These are phyloP conservation scores for Protomyces macrosporus DNA, from an alignment of 1,139 yeast species.

Conservation along the genomic window DNA sequence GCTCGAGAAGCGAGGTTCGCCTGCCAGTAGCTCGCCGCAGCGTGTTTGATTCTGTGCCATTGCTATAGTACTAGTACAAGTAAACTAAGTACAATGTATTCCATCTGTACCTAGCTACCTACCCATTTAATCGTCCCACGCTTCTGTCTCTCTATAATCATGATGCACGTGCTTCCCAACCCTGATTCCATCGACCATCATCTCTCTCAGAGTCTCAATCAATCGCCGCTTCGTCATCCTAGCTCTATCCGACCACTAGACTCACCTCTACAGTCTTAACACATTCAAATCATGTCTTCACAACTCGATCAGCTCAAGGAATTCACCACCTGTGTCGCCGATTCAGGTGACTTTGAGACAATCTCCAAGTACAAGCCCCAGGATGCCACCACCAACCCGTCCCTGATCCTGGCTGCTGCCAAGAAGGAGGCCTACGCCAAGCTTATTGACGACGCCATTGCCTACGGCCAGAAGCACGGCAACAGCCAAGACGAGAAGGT, in stretches of 20 bases:
- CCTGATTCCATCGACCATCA: no score
- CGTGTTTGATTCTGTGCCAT: no score
- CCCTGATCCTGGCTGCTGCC: conserved; percentile 92
- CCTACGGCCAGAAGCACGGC: conserved; percentile 59
- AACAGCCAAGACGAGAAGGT: conserved; percentile 47
- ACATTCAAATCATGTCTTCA: conserved; percentile 43
- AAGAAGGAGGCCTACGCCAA: conserved; percentile 84
- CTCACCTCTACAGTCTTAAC: background rate
- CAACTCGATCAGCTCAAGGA: conserved; percentile 92
- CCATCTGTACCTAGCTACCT: no score
- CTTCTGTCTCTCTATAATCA: no score
- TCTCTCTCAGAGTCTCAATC: no score
- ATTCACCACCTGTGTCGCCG: conserved; percentile 91
- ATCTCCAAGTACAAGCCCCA: conserved; percentile 98
- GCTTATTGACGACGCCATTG: conserved; percentile 85
- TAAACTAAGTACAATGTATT: no score
- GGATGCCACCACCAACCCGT: conserved; percentile 99
- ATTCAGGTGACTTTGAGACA: conserved; percentile 92
- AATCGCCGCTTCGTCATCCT: no score
- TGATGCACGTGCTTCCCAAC: no score
- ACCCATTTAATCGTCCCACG: no score
- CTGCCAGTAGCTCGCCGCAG: background rate
- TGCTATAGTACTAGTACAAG: no score
- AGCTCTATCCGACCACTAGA: no score
- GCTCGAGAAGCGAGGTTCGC: background rate